Percentiles rank a stretch among this genome's conserved stretches.
Evolutionary conservation across 1,284 basidiomycete genomes (phyloP).

Genomic region (Cutaneotrichosporon cutaneum): DNA sequence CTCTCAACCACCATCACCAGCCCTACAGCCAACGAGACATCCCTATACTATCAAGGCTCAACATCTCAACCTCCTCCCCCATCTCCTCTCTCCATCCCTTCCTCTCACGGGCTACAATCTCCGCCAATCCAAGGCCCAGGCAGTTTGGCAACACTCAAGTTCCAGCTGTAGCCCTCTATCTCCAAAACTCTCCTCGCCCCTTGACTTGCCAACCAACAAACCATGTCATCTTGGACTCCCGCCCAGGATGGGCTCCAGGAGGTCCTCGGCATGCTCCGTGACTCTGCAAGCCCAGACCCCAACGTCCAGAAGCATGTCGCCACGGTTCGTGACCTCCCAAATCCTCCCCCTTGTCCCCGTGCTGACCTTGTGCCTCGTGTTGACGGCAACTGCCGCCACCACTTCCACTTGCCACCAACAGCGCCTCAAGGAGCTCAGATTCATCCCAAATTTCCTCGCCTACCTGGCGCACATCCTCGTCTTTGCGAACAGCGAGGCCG

Average conservation of each 20-base stretch:
- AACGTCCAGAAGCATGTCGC: constrained; percentile 44
- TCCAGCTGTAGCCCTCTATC: background rate
- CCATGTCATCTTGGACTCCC: constrained; percentile 5
- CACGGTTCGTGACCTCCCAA: background rate
- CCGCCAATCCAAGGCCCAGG: background rate
- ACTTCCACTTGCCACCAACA: constrained; percentile 43
- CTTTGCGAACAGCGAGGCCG: constrained; percentile 64
- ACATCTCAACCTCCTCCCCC: background rate
- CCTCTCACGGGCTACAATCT: background rate
- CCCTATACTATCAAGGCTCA: background rate
- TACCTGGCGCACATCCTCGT: constrained; percentile 94
- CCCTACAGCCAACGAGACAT: background rate
- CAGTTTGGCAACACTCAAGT: background rate
- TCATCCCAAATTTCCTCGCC: constrained; percentile 88
- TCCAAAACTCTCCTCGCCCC: background rate
- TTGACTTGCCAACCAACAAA: background rate
- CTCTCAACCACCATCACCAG: background rate
- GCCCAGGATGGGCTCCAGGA: constrained; percentile 48
- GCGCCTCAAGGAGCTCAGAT: constrained; percentile 87
- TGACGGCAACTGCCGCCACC: background rate
- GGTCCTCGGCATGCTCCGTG: constrained; percentile 53
- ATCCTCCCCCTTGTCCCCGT: background rate
- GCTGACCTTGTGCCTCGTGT: background rate
- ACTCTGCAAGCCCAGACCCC: constrained; percentile 52
- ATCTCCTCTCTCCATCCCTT: background rate